Conservation (phyloP, 2,329 filamentous ascomycete species). For the Clonostachys byssicola region DNA sequence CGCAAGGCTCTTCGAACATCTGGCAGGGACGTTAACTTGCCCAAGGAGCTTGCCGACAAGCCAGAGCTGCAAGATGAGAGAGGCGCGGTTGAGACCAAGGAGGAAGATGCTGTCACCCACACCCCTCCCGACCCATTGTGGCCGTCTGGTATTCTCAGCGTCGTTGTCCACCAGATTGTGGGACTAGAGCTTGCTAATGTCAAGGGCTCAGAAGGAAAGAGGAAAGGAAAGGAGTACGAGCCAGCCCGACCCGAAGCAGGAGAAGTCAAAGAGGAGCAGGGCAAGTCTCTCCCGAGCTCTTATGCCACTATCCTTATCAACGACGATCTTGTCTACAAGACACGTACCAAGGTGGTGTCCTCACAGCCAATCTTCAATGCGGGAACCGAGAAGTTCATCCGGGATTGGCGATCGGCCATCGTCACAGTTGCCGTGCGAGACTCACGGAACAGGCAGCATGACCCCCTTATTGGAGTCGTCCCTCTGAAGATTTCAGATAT, state of each 20-base stretch:
- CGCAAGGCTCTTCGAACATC: slow-evolving; percentile 80
- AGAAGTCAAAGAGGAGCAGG: slow-evolving; percentile 80
- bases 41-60: slow-evolving; percentile 67
- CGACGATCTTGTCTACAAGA: slow-evolving; percentile 87
- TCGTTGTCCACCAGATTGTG: slow-evolving; percentile 92
- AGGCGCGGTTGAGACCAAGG: slow-evolving; percentile 62
- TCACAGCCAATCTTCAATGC: slow-evolving; percentile 97
- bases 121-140: slow-evolving; percentile 95
- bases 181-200: slow-evolving; percentile 90
- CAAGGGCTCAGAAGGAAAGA: slow-evolving; percentile 76
- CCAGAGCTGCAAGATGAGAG: slow-evolving; percentile 76
- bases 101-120: slow-evolving; percentile 81
- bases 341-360: slow-evolving; percentile 88
- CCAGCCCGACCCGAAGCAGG: slow-evolving; percentile 78
- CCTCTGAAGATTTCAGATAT: slow-evolving; percentile 84
- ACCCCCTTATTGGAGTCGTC: slow-evolving; percentile 89
- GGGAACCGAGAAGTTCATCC: slow-evolving; percentile 86
- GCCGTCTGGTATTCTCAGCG: slow-evolving; percentile 83
- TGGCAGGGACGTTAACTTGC: slow-evolving; percentile 76
- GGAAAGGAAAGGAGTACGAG: slow-evolving; percentile 83
- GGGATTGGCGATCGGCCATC: slow-evolving; percentile 87
- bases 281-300: slow-evolving; percentile 74
- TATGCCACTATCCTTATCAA: slow-evolving; percentile 93
- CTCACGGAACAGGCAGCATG: slow-evolving; percentile 83
- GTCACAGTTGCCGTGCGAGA: slow-evolving; percentile 88